Evolutionary conservation across 768 basidiomycete genomes (phyloP).

Genomic region (Rhodotorula paludigena): DNA sequence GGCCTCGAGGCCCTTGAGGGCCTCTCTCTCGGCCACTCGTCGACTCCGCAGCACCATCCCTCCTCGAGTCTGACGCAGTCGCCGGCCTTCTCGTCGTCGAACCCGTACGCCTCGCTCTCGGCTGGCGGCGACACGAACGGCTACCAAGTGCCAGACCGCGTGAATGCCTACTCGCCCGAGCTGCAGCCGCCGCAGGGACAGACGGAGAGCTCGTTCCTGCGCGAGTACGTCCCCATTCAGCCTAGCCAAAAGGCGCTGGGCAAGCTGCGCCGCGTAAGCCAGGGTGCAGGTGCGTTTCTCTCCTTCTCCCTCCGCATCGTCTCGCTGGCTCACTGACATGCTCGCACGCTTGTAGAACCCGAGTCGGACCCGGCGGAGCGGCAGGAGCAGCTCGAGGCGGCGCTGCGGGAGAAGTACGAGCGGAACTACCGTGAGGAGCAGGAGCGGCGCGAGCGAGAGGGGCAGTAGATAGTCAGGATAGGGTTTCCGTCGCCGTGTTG

Average conservation of each 20-base stretch:
- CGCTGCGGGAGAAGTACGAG: slow-evolving; percentile 25
- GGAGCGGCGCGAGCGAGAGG: neutral
- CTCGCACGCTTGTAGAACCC: too few relatives aligned
- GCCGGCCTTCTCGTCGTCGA: slow-evolving; percentile 16
- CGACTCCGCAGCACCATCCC: neutral
- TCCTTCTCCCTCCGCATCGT: neutral
- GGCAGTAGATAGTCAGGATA: neutral
- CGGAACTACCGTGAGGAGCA: slow-evolving; percentile 13
- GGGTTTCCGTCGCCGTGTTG: too few relatives aligned
- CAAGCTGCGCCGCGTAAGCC: slow-evolving; percentile 28
- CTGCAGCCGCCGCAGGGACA: neutral
- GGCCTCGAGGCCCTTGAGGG: neutral
- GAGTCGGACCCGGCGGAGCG: neutral
- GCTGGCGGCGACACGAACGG: neutral
- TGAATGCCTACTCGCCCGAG: neutral
- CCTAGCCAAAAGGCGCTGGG: slow-evolving; percentile 34
- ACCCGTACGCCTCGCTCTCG: slow-evolving; percentile 26
- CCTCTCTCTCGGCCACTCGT: neutral
- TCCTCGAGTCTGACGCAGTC: neutral
- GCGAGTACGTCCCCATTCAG: neutral
- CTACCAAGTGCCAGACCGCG: neutral
- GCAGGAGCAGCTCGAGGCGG: slow-evolving; percentile 15
- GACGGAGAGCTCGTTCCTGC: neutral
- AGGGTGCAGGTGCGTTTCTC: neutral
- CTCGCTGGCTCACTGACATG: neutral